Evolutionary conservation across 345 rosid genomes (phyloP).

Genomic region (Gossypium herbaceum): DNA sequence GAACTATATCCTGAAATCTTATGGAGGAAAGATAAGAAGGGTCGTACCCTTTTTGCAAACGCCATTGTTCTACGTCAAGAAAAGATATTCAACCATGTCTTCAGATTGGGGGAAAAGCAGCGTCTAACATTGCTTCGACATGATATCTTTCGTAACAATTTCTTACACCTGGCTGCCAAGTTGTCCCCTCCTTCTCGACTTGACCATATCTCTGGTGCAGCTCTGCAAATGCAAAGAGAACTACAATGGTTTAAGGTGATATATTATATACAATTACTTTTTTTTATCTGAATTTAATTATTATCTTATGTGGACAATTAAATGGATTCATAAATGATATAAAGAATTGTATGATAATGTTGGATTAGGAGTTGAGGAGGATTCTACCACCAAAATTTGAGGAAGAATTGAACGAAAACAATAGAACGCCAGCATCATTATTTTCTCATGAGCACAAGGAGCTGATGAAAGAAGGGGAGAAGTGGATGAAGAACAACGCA

Average conservation of each 20-base stretch:
- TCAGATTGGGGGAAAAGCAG: background rate
- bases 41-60: constrained; percentile 15
- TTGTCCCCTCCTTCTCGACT: constrained; percentile 22
- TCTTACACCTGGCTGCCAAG: constrained; percentile 23
- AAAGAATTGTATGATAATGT: background rate
- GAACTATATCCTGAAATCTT: constrained; percentile 12
- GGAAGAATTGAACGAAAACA: constrained; percentile 2
- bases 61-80: constrained; percentile 24
- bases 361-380: constrained; percentile 17
- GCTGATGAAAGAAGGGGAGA: constrained; percentile 28
- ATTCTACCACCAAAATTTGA: constrained; percentile 11
- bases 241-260: constrained; percentile 34
- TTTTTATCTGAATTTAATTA: background rate
- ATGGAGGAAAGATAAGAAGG: constrained; percentile 18
- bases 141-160: constrained; percentile 7
- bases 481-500: constrained; percentile 46
- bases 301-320: background rate
- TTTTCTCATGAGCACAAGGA: constrained; percentile 24
- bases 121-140: background rate
- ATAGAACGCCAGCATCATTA: constrained; percentile 12
- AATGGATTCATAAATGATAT: background rate
- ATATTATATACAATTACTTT: background rate
- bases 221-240: constrained; percentile 34
- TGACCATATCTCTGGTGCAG: constrained; percentile 22
- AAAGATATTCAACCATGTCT: constrained; percentile 15